These are phyloP conservation scores for Xylaria scruposa DNA, from an alignment of 495 filamentous ascomycete species.

Conservation along the genomic window DNA sequence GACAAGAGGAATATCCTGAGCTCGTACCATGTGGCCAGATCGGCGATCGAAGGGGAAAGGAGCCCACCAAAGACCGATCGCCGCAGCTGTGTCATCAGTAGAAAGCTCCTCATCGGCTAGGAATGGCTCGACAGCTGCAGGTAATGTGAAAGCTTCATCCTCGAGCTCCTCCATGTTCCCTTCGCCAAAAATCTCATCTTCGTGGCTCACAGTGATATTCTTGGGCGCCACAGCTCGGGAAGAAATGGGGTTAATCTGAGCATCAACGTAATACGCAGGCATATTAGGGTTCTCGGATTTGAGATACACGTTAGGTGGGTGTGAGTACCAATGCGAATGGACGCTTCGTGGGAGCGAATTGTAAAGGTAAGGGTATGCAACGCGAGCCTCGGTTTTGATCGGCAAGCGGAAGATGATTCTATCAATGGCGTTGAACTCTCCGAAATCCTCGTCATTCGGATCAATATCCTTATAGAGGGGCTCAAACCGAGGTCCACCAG, in stretches of 20 bases:
- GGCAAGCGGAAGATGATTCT: slow-evolving; percentile 98
- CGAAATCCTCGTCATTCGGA: slow-evolving; percentile 98
- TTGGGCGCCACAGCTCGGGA: slow-evolving; percentile 93
- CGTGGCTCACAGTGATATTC: slow-evolving; percentile 90
- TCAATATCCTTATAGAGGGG: slow-evolving; percentile 99
- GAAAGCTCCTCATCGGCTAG: slow-evolving; percentile 88
- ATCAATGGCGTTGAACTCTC: slow-evolving; percentile 99
- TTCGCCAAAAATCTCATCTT: slow-evolving; percentile 91
- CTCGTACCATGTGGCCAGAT: slow-evolving; percentile 96
- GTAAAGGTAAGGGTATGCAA: slow-evolving; percentile 93
- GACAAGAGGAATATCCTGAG: slow-evolving; percentile 94
- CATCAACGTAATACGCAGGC: slow-evolving; percentile 97
- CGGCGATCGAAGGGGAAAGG: slow-evolving; percentile 95
- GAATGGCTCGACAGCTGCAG: slow-evolving; percentile 83
- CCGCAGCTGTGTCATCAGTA: slow-evolving; percentile 87
- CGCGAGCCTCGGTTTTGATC: slow-evolving; percentile 94
- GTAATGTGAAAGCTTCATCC: slow-evolving; percentile 83
- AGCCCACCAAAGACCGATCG: slow-evolving; percentile 97
- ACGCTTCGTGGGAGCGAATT: slow-evolving; percentile 96
- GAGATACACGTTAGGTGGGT: slow-evolving; percentile 92
- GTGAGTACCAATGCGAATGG: slow-evolving; percentile 89
- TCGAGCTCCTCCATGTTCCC: slow-evolving; percentile 81
- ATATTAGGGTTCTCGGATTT: slow-evolving; percentile 86
- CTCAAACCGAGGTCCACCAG: slow-evolving; percentile 96
- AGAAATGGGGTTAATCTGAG: slow-evolving; percentile 96